These are phyloP conservation scores for Cucurbita maxima DNA, from an alignment of 306 rosid genomes.

Conservation along the genomic window DNA sequence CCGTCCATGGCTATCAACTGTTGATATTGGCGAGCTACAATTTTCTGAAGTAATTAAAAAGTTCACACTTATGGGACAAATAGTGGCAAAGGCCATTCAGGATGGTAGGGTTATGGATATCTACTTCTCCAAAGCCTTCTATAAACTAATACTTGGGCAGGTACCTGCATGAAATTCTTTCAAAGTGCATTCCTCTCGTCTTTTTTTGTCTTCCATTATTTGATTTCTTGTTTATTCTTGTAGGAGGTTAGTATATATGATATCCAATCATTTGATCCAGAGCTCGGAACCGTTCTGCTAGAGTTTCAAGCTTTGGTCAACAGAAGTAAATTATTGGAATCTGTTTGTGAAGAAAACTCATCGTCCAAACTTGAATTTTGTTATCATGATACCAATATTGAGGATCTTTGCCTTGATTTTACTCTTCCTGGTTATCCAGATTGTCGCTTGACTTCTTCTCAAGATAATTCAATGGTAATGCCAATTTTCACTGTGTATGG, in stretches of 20 bases:
- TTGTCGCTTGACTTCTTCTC: conserved; percentile 42
- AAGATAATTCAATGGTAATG: conserved; percentile 43
- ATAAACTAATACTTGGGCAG: conserved; percentile 81
- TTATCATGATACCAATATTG: conserved; percentile 50
- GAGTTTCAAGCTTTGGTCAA: conserved; percentile 77
- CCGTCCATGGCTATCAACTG: conserved; percentile 53
- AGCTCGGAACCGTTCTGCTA: conserved; percentile 54
- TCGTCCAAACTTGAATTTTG: conserved; percentile 19
- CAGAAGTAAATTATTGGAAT: conserved; percentile 31
- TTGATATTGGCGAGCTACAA: conserved; percentile 29
- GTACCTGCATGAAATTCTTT: conserved; percentile 23
- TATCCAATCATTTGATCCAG: conserved; percentile 73
- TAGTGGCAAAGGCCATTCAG: conserved; percentile 82
- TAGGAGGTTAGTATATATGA: conserved; percentile 78
- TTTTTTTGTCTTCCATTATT: conserved; percentile 8
- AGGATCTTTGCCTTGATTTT: conserved; percentile 93
- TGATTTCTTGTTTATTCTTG: conserved; percentile 4
- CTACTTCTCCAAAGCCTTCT: conserved; percentile 78
- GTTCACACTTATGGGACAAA: conserved; percentile 73
- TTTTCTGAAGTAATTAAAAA: conserved; percentile 50
- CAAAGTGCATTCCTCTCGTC: background rate
- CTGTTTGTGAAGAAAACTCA: conserved; percentile 24
- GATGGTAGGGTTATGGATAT: conserved; percentile 95
- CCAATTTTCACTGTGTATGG: conserved; percentile 4
- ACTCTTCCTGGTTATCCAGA: conserved; percentile 91